Evolutionary conservation across 2,329 filamentous ascomycete genomes (phyloP), one percentile per base, ranked within the genome.

Genomic region (Penicillium sp.): DNA sequence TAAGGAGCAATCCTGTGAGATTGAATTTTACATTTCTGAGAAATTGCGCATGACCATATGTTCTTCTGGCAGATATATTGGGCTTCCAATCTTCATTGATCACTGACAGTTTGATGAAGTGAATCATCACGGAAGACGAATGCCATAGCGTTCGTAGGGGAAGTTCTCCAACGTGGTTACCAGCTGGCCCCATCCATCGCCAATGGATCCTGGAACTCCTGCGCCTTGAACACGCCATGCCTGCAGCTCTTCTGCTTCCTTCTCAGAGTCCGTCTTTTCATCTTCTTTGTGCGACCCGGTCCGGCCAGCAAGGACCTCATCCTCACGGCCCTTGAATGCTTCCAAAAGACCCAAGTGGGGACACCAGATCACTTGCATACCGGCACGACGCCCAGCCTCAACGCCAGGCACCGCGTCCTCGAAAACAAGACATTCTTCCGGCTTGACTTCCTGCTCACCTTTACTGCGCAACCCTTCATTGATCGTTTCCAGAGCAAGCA

Each of bases 371-470:
- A 93, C 88, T 50, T 90, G 80, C 90, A 96, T 96, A 0, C 90
- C 90, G 0, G 92, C 92, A 49, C 92, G 78, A 36, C 92, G 73
- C 3, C 88, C 92, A 2, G 87, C 80, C 67, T 98, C 92, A 2
- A 95, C 87, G 3, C 92, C 92, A 0, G 88, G 86, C 1, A 96
- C 89, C 30, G 83, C 86, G 64, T 98, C 92, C 67, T 98, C 92
- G 55, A 98, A 96, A 0, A 96, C 92, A 11, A 98, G 72, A 60
- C 92, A 96, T 65, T 96, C 90, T 50, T 85, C 84, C 0, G 88
- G 87, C 37, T 60, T 72, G 46, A 98, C 82, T 36, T 73, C 71
- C 42, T 76, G 68, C 48, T 74, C 68, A 35, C 83, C 80, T 26
- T 55, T 51, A 0, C 71, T 45, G 8, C 68, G 68, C 5, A 93